Conservation (phyloP, 192 early-diverging fungal species). For the Coemansia sp. region DNA sequence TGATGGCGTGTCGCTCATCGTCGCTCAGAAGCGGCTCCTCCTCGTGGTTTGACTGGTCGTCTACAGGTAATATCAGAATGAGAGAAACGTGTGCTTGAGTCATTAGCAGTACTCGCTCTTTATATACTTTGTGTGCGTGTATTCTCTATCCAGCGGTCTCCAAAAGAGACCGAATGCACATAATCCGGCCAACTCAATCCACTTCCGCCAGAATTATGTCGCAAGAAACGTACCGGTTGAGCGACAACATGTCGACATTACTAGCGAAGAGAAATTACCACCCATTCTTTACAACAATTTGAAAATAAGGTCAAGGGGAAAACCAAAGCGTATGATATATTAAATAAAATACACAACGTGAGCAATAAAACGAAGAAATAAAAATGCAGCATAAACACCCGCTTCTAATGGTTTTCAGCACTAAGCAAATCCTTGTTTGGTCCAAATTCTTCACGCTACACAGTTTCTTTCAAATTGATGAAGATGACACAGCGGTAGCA, state of each 20-base stretch:
- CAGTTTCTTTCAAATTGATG: no score
- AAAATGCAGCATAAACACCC: not conserved
- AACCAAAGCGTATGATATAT: not conserved
- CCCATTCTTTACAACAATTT: slow-evolving; percentile 8
- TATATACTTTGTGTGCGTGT: not conserved
- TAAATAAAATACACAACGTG: slow-evolving; percentile 4
- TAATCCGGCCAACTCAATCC: not conserved
- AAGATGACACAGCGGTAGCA: no score
- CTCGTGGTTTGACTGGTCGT: slow-evolving; percentile 36
- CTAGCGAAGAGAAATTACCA: slow-evolving; percentile 1
- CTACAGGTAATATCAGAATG: slow-evolving; percentile 20
- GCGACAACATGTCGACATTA: slow-evolving; percentile 7
- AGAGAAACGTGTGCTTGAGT: not conserved
- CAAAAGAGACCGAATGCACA: not conserved
- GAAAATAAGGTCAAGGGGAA: not conserved
- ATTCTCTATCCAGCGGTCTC: not conserved
- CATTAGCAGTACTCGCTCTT: not conserved
- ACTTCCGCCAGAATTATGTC: not conserved
- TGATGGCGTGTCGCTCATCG: slow-evolving; percentile 51
- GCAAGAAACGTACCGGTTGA: not conserved
- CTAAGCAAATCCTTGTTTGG: not conserved
- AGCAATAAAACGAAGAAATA: not conserved
- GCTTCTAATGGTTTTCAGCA: not conserved
- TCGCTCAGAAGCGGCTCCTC: slow-evolving; percentile 49
- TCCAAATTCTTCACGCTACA: no score